Percentiles rank a stretch among this genome's conserved stretches.
These are phyloP conservation scores for Helicocarpus griseus DNA, from an alignment of 2,329 filamentous ascomycete species.

Conservation along the genomic window DNA sequence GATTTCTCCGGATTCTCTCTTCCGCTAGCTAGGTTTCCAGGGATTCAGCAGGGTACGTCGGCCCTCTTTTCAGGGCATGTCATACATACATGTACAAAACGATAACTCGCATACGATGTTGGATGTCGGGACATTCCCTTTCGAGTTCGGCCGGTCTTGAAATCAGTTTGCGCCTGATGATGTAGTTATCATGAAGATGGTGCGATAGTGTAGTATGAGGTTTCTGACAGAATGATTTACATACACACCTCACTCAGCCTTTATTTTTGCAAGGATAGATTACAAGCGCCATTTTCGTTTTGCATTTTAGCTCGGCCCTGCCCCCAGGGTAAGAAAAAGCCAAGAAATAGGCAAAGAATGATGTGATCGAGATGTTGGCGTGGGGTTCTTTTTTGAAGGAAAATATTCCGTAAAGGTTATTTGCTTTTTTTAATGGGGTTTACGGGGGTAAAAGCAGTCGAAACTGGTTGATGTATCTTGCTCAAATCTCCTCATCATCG, in stretches of 20 bases:
- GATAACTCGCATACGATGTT: too few relatives aligned
- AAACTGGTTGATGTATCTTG: background rate
- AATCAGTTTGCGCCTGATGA: too few relatives aligned
- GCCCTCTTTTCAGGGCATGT: background rate
- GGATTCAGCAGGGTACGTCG: background rate
- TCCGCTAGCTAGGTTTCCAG: background rate
- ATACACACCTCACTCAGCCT: too few relatives aligned
- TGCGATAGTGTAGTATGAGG: too few relatives aligned
- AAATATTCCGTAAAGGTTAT: too few relatives aligned
- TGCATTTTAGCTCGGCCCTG: background rate
- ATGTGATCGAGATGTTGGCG: background rate
- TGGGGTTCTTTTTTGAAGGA: background rate
- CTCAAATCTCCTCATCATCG: background rate
- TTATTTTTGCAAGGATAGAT: too few relatives aligned
- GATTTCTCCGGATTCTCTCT: background rate
- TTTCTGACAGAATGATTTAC: too few relatives aligned
- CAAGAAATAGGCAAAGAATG: too few relatives aligned
- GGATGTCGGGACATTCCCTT: too few relatives aligned
- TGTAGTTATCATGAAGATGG: too few relatives aligned
- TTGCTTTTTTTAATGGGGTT: too few relatives aligned
- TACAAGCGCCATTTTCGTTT: background rate
- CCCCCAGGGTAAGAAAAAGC: background rate
- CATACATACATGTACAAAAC: background rate
- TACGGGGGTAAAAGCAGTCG: background rate
- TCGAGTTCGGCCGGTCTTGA: too few relatives aligned